phyloP scores from a whole-genome alignment of 2,329 filamentous ascomycete species.

The Sporothrix variecibatus region DNA sequence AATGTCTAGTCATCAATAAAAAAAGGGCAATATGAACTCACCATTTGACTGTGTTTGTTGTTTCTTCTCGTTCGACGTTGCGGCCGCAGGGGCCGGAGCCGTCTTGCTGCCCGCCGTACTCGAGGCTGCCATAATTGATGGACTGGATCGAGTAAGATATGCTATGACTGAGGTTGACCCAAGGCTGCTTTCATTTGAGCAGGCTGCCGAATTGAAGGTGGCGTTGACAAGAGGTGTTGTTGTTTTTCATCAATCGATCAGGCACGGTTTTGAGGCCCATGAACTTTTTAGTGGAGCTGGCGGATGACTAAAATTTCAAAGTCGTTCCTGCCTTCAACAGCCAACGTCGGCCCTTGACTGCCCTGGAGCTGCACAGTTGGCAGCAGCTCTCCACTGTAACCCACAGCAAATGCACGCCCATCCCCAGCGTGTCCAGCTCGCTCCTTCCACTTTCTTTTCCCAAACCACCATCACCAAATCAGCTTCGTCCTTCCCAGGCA shows the following conservation, averaged over 20 bases:
- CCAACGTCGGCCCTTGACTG: neutral
- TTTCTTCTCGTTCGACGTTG: neutral
- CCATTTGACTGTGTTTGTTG: neutral
- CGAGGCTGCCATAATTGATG: neutral
- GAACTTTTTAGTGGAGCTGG: neutral
- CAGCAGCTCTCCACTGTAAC: slow-evolving; percentile 1
- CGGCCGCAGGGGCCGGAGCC: neutral
- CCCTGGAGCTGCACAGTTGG: neutral
- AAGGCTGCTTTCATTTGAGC: neutral
- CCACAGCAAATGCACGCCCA: neutral
- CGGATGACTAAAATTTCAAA: neutral
- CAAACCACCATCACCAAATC: slow-evolving; percentile 4
- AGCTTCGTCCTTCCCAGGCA: neutral
- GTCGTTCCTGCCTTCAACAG: neutral
- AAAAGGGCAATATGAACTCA: neutral
- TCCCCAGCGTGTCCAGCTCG: neutral
- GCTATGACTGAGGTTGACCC: neutral
- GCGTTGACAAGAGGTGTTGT: neutral
- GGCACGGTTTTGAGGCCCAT: neutral
- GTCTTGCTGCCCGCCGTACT: neutral
- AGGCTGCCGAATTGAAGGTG: neutral
- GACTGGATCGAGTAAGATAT: neutral
- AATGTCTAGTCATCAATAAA: neutral
- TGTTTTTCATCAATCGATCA: neutral
- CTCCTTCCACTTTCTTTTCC: neutral